Conservation (phyloP, 129 eudicot species). For the Saposhnikovia divaricata region DNA sequence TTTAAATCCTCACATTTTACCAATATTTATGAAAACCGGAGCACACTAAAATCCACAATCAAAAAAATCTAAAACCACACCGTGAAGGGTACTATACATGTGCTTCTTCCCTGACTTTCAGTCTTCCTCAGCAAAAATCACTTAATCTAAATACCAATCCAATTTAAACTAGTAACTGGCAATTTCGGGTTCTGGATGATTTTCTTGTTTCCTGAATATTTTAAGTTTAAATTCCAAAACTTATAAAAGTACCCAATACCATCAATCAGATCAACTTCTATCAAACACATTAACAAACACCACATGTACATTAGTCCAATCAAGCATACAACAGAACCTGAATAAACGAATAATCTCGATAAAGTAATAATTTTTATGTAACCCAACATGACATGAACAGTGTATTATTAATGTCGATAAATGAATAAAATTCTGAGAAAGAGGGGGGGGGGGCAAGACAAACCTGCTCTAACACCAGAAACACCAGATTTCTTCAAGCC, state of each 20-base stretch:
- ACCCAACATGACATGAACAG: no score
- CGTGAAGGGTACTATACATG: neutral
- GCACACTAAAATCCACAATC: neutral
- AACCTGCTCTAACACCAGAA: conserved; percentile 88
- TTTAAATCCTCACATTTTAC: neutral
- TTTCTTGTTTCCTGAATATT: neutral
- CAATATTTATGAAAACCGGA: neutral
- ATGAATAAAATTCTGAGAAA: neutral
- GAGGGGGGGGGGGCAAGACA: neutral
- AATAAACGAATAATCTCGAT: neutral
- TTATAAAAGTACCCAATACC: neutral
- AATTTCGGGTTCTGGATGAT: neutral
- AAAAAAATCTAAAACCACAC: neutral
- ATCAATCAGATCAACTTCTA: neutral
- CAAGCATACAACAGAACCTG: neutral
- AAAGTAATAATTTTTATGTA: no score
- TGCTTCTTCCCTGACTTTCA: neutral
- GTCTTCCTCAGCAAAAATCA: neutral
- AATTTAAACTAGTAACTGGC: neutral
- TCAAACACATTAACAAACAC: neutral
- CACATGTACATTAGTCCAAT: neutral
- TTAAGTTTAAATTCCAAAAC: neutral
- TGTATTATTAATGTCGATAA: neutral
- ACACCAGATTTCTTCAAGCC: conserved; percentile 91
- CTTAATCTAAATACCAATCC: neutral